Evolutionary conservation across 2,329 filamentous ascomycete genomes (phyloP).

Genomic region (Venturia carpophila): DNA sequence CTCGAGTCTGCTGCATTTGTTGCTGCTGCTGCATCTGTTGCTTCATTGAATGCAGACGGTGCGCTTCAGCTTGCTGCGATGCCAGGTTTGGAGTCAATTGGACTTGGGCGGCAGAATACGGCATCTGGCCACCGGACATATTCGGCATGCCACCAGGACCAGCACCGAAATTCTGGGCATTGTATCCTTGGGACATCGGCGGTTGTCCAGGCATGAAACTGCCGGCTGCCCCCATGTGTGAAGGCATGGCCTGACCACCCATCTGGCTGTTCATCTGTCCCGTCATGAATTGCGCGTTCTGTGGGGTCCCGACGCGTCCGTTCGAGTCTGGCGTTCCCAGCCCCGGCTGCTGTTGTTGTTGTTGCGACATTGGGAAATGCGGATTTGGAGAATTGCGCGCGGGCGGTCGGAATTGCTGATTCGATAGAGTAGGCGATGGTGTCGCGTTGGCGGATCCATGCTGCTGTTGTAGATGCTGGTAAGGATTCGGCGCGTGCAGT

Average conservation of each 20-base stretch:
- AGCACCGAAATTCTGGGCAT: slow-evolving; percentile 30
- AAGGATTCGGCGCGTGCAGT: slow-evolving; percentile 53
- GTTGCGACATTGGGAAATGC: slow-evolving; percentile 56
- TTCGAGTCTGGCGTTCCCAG: slow-evolving; percentile 58
- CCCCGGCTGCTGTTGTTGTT: slow-evolving; percentile 49
- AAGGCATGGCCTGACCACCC: slow-evolving; percentile 14
- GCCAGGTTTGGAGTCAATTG: slow-evolving; percentile 14
- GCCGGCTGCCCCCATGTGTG: slow-evolving; percentile 28
- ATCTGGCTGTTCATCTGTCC: slow-evolving; percentile 20
- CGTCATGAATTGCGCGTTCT: slow-evolving; percentile 45
- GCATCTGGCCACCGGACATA: slow-evolving; percentile 26
- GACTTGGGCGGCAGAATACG: slow-evolving; percentile 9
- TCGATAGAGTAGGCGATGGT: slow-evolving; percentile 86
- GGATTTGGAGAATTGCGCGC: slow-evolving; percentile 86
- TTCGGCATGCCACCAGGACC: slow-evolving; percentile 26
- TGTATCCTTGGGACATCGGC: slow-evolving; percentile 30
- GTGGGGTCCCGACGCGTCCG: slow-evolving; percentile 56
- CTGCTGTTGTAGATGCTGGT: slow-evolving; percentile 75
- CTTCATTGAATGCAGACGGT: slow-evolving; percentile 79
- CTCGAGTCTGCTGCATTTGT: slow-evolving; percentile 39
- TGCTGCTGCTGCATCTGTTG: slow-evolving; percentile 65
- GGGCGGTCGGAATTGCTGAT: slow-evolving; percentile 60
- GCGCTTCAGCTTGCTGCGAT: slow-evolving; percentile 45
- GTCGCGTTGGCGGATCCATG: slow-evolving; percentile 73
- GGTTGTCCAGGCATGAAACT: slow-evolving; percentile 26